A percentile compares a stretch with the other conserved stretches of the same genome.
Conservation (phyloP, 352 stramenopile species). For the Phytophthora sojae region DNA sequence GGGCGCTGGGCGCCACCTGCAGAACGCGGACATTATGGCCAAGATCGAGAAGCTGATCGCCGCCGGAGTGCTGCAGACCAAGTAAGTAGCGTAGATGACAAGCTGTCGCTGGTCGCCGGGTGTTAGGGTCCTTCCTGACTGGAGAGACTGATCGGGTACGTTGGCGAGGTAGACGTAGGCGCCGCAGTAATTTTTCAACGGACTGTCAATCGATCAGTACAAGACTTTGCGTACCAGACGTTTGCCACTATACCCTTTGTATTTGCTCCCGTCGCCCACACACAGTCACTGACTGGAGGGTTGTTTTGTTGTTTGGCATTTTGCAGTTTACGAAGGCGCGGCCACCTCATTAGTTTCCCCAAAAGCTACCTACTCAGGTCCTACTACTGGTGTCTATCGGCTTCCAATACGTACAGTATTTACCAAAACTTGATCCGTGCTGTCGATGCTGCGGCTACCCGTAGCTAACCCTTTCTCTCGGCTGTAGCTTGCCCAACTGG, state of each 20-base stretch:
- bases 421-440: too few species aligned
- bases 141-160: neutral
- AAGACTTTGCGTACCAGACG: neutral
- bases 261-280: too few species aligned
- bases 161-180: neutral
- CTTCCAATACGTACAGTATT: too few species aligned
- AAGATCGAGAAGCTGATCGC: constrained; percentile 99
- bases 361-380: too few species aligned
- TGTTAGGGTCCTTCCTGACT: neutral
- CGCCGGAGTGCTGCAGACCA: constrained; percentile 96
- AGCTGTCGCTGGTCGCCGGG: constrained; percentile 8
- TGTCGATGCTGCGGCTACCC: too few species aligned
- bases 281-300: too few species aligned
- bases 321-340: too few species aligned
- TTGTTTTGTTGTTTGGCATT: too few species aligned
- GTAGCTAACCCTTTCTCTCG: neutral
- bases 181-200: neutral
- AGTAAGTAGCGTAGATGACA: constrained; percentile 52
- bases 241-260: too few species aligned
- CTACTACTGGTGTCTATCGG: too few species aligned
- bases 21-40: constrained; percentile 93
- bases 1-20: constrained; percentile 93
- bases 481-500: neutral
- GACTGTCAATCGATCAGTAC: neutral
- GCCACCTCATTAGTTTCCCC: too few species aligned